Conservation (phyloP, 2,329 filamentous ascomycete species). For the Chaetomium olivaceum region DNA sequence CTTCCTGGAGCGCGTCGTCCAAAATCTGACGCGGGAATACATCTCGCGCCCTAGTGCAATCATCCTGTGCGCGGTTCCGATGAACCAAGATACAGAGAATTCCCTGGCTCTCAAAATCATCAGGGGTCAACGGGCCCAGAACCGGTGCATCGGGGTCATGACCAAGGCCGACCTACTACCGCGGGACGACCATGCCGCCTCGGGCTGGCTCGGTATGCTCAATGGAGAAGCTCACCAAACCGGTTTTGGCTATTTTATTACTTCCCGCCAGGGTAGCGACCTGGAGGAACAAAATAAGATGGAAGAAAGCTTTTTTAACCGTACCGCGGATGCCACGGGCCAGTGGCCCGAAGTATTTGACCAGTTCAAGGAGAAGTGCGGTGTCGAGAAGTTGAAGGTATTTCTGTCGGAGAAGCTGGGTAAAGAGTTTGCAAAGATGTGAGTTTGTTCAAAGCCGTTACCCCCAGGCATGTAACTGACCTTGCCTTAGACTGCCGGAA, state of each 20-base stretch:
- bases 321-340: constrained; percentile 36
- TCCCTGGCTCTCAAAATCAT: constrained; percentile 70
- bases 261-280: constrained; percentile 61
- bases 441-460: constrained; percentile 25
- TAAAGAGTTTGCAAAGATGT: constrained; percentile 56
- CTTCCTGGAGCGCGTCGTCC: constrained; percentile 70
- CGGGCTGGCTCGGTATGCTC: constrained; percentile 66
- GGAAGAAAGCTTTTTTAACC: constrained; percentile 56
- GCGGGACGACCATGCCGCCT: constrained; percentile 51
- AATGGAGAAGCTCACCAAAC: constrained; percentile 61
- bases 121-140: constrained; percentile 54
- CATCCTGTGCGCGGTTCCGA: constrained; percentile 73
- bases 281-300: constrained; percentile 54
- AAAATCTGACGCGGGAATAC: constrained; percentile 69
- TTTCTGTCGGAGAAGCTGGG: constrained; percentile 56
- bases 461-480: background rate
- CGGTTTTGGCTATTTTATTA: constrained; percentile 76
- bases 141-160: constrained; percentile 70
- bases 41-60: constrained; percentile 69
- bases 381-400: constrained; percentile 53
- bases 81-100: constrained; percentile 76
- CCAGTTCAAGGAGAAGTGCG: constrained; percentile 50
- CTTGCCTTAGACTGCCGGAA: constrained; percentile 32
- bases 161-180: constrained; percentile 80
- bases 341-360: constrained; percentile 54